These are phyloP conservation scores for Rhizopogon roseolus DNA, from an alignment of 768 basidiomycete species.

Conservation along the genomic window DNA sequence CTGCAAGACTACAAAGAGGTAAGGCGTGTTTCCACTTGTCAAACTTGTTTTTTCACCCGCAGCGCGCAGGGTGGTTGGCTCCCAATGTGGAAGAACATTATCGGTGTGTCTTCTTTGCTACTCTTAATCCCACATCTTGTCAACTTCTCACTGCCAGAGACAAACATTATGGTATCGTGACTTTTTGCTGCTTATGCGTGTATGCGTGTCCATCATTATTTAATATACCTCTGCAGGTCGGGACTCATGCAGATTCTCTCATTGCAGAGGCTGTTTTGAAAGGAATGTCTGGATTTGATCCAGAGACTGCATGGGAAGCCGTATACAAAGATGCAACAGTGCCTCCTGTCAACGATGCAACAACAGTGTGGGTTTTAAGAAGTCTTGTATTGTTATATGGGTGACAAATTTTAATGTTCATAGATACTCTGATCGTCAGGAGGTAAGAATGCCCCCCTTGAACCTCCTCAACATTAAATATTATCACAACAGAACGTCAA, in stretches of 20 bases:
- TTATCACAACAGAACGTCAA: constrained; percentile 49
- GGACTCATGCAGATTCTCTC: constrained; percentile 76
- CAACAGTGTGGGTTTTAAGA: constrained; percentile 37
- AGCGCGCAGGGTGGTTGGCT: constrained; percentile 63
- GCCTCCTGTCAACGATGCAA: constrained; percentile 52
- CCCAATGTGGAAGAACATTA: constrained; percentile 89
- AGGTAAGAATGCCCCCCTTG: constrained; percentile 34
- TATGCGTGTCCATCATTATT: not conserved
- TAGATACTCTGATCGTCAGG: constrained; percentile 70
- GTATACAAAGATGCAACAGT: constrained; percentile 71
- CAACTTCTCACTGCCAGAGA: constrained; percentile 36
- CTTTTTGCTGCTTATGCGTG: not conserved
- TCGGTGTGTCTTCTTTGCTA: constrained; percentile 35
- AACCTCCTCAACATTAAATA: not conserved
- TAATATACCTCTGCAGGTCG: constrained; percentile 41
- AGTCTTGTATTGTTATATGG: not conserved
- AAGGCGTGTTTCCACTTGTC: constrained; percentile 1
- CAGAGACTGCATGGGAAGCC: constrained; percentile 63
- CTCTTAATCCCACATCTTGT: not conserved
- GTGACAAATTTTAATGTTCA: not conserved
- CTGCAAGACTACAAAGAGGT: constrained; percentile 72
- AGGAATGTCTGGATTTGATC: constrained; percentile 59
- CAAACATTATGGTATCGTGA: constrained; percentile 69
- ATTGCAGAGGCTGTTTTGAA: constrained; percentile 70
- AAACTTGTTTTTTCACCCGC: not conserved